Evolutionary conservation across 345 rosid species (phyloP), one percentile per base, ranked within the genome.

Genomic region (Alliaria petiolata): DNA sequence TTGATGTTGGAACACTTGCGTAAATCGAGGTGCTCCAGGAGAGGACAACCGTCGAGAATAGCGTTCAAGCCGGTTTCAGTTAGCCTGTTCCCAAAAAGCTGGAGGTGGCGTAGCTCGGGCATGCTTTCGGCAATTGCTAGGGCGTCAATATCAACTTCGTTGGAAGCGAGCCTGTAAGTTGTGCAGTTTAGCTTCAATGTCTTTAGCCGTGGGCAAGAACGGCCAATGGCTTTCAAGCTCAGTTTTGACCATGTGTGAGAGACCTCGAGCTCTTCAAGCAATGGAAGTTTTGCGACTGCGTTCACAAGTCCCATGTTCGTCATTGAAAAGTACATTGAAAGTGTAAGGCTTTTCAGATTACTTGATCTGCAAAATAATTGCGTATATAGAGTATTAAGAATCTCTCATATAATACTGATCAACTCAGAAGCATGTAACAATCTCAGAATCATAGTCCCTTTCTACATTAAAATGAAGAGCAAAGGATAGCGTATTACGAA

Each of bases 211-310:
- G 74, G 69, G 35, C 64, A 53, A 52, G 69, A 51, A 13, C 45
- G 10, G 47, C 79, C 79, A 16, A 53, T 1, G 39, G 25, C 47
- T 70, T 7, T 55, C 47, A 76, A 5, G 4, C 6, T 5, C 31
- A 44, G 59, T 7, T 19, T 56, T 36, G 71, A 45, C 8, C 46
- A 6, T n/a, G 25, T 10, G 28, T 28, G 67, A 7, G 84, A 80
- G 62, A 85, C 28, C 20, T 86, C 89, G 7, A 90, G 83, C 14
- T 81, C 89, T 79, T 90, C 90, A 5, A 90, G 81, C 57, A 75
- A 65, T 19, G 85, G 83, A 64, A 85, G 72, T 40, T 75, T 84
- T 34, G 44, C 17, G 52, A 81, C 84, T 33, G 81, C 82, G 4
- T 76, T 62, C 72, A 45, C 49, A 55, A 85, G 51, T 52, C 84